A percentile compares a stretch with the other conserved stretches of the same genome.
Evolutionary conservation across 331 rosid species (phyloP).

Genomic region (Arachis monticola): DNA sequence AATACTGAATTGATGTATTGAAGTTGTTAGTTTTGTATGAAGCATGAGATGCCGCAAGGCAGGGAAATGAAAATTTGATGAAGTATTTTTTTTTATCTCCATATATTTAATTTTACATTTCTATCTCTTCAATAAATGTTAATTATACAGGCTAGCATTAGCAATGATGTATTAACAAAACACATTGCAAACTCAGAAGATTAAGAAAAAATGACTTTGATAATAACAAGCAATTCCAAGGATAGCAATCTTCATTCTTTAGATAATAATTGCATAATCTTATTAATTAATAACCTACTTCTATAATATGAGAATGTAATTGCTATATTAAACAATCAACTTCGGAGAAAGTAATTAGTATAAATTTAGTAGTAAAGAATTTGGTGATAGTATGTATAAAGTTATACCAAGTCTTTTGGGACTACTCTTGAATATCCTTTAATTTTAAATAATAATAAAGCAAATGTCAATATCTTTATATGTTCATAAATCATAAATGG

Average conservation of each 20-base stretch:
- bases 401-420: neutral
- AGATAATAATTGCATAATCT: neutral
- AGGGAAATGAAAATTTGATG: constrained; percentile 2
- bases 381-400: no score
- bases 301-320: neutral
- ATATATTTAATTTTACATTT: neutral
- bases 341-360: neutral
- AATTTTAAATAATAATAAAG: neutral
- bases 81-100: neutral
- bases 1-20: constrained; percentile 30
- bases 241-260: neutral
- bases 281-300: neutral
- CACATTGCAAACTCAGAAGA: neutral
- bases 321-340: neutral
- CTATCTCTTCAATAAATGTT: neutral
- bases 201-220: neutral
- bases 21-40: constrained; percentile 12
- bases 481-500: no score
- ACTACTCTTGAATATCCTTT: neutral
- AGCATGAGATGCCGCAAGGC: constrained; percentile 40
- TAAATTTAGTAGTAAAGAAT: no score
- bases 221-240: neutral
- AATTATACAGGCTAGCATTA: neutral
- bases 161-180: neutral
- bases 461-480: no score